These are phyloP conservation scores for Cicer pinnatifidum DNA, from an alignment of 306 rosid species.

Conservation along the genomic window DNA sequence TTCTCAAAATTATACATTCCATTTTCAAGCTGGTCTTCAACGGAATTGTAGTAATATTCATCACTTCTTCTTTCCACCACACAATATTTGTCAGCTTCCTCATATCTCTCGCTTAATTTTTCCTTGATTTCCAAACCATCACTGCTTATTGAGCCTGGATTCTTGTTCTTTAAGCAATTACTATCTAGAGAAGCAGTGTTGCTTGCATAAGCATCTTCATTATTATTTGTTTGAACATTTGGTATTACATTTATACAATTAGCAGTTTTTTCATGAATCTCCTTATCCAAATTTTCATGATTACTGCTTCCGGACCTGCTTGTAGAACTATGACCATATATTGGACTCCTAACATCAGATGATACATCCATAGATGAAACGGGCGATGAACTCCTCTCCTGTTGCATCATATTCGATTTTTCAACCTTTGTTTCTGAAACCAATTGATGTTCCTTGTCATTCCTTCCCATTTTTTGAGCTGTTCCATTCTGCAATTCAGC, in stretches of 20 bases:
- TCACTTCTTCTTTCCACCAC: constrained; percentile 48
- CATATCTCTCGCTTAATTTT: constrained; percentile 43
- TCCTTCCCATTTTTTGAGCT: constrained; percentile 45
- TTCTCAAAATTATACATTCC: constrained; percentile 45
- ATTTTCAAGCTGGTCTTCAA: constrained; percentile 48
- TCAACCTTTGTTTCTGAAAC: constrained; percentile 55
- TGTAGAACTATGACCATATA: constrained; percentile 55
- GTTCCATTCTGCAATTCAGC: constrained; percentile 59
- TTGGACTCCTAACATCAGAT: constrained; percentile 69
- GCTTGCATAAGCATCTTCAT: constrained; percentile 41
- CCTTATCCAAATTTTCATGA: constrained; percentile 45
- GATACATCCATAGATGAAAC: constrained; percentile 63
- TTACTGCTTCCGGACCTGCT: constrained; percentile 49
- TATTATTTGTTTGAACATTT: constrained; percentile 41
- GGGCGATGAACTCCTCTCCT: constrained; percentile 60
- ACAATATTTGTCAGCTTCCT: constrained; percentile 47
- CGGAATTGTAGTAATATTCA: constrained; percentile 43
- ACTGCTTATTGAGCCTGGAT: constrained; percentile 30
- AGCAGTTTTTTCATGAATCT: constrained; percentile 44
- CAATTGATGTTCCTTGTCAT: constrained; percentile 48
- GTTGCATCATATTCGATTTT: constrained; percentile 49
- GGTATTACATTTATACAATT: constrained; percentile 29
- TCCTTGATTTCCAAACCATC: constrained; percentile 35
- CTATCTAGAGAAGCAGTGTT: constrained; percentile 39
- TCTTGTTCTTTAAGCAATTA: constrained; percentile 28